Evolutionary conservation across 352 stramenopile species (phyloP), one percentile per base, ranked within the genome.

Genomic region (Thalassiosira hispida): DNA sequence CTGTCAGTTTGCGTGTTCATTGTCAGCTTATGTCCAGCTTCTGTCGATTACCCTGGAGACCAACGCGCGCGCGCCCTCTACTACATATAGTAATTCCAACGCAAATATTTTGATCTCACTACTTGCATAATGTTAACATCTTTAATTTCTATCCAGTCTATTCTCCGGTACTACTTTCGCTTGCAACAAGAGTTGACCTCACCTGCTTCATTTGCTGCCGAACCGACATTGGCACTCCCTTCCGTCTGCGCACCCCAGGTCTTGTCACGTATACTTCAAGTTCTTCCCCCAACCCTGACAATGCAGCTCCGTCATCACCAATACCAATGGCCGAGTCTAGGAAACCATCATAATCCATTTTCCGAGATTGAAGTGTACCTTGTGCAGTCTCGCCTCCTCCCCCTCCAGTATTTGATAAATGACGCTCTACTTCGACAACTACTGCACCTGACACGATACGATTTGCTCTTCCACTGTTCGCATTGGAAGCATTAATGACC

Each of bases 401-500:
- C 27, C 44, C 60, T n/a, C 53, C 60, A 31, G 29, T 46, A 25
- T 52, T 51, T 20, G 25, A 31, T 59, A 42, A 49, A 66, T 55
- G 20, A 33, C 68, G 59, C 22, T 84, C 68, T 29, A 88, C 25
- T 20, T 88, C 71, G 29, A 91, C 51, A 11, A 90, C 66, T 9
- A 91, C 65, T 16, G 87, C 73, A 42, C 82, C 87, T 61, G 82
- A 69, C 25, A 79, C 56, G 12, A 92, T 23, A 38, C 73, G 65
- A 33, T 77, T 89, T 1, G 87, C 87, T 49, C 69, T 68, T 16
- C 87, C 87, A 47, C 46, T 55, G 78, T 92, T 92, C 33, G 87
- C 84, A 75, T 91, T 92, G 8, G 84, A 71, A 44, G 82, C 87
- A 82, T 92, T 92, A 9, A 92, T 74, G 12, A 92, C 77, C 16